Base-by-base conservation (phyloP, 176 grass and related monocot genomes). In the Poa pratensis region DNA sequence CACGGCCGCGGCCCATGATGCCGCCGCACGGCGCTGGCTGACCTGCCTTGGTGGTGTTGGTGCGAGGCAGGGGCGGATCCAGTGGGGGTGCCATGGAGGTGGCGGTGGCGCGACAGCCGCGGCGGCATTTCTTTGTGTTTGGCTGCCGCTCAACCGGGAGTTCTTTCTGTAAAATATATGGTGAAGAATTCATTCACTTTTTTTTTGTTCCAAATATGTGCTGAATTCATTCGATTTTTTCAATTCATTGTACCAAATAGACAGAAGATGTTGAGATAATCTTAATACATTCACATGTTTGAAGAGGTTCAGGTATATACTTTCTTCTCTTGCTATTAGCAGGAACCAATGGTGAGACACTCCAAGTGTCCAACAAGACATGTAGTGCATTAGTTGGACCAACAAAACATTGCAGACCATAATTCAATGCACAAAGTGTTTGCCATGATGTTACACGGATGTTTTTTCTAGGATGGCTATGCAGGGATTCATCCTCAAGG, bases 1-100 rank as follows among this genome's bases (percentile, higher is more conserved):
- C 4, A 90, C 23, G 78, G 88, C 88, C 18, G 88, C 72, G n/a
- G 88, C 88, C 88, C 88, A 90, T 24, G 88, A 82, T 16, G 88
- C 50, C 9, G 88, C 88, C 19, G 26, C 24, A 2, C 84, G 88
- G 17, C 45, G 26, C 24, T 42, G 26, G 53, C 12, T 22, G 2
- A 5, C 22, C 53, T 3, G 63, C 5, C 20, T 5, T 18, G 35
- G 11, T 27, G 35, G 6, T 9, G 20, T 1, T 14, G 46, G 72
- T 5, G 75, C 30, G 30, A 40, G 32, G 19, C n/a, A n/a, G n/a
- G n/a, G n/a, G n/a, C n/a, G n/a, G n/a, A n/a, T n/a, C n/a, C n/a
- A n/a, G n/a, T n/a, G n/a, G n/a, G n/a, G n/a, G n/a, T n/a, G n/a
- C n/a, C n/a, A n/a, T n/a, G n/a, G n/a, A 2, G 51, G 43, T 2